Base-by-base conservation (phyloP, 306 rosid genomes). In the Corylus americana region DNA sequence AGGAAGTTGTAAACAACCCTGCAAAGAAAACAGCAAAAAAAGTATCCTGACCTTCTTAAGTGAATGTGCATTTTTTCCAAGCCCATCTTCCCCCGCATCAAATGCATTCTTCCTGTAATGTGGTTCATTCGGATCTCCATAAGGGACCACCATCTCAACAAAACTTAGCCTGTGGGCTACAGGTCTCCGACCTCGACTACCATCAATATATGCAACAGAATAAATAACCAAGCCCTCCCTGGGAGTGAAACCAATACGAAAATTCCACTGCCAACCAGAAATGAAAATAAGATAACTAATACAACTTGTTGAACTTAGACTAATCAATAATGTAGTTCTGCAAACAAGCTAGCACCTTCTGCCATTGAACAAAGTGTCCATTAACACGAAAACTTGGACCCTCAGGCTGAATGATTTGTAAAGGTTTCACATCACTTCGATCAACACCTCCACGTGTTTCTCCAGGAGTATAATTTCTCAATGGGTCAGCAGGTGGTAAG, bases 61-160 rank as follows among this genome's bases (percentile, higher is more conserved):
- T 50, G 97, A 92, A 81, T 92, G 97, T 44, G 97, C 91, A 84
- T 92, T 92, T 84, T 92, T 88, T 22, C 97, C 97, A 53, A 90
- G 74, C 67, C 97, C 97, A 81, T 92, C 97, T 85, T 92, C 97
- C 50, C 97, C 97, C 0, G 94, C 97, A 87, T 92, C 97, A 84
- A 92, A 92, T 70, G 97, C 97, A 81, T 90, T 92, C 81, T 92
- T 92, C 83, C 97, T 87, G 77, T 90, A 90, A 80, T 92, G 97
- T 76, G 97, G 97, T 85, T 88, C 92, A 80, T 92, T 92, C 45
- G 97, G 92, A 86, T 92, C 97, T 66, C 97, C 97, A 69, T 92
- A 92, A 35, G 97, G 97, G 78, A 92, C 97, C 64, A 92, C 97
- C 97, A 92, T 92, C 87, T 92, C 97, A 75, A 88, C 90, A 84